A percentile compares a stretch with the other conserved stretches of the same genome.
phyloP scores from a whole-genome alignment of 1,284 basidiomycete genomes.

The Xanthoconium separans region DNA sequence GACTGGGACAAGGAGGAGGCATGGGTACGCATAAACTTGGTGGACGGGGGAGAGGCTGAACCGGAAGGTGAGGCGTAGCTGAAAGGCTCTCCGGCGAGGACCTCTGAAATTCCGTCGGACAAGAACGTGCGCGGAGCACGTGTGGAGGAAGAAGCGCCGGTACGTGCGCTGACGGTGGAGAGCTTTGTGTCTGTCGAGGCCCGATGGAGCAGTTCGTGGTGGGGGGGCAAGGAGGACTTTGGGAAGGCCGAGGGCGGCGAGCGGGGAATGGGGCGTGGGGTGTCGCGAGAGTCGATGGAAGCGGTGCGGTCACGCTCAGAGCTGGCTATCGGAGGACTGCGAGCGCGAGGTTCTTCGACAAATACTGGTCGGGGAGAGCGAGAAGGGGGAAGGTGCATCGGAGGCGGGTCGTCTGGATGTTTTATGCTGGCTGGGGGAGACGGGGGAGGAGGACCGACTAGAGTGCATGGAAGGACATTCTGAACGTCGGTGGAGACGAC shows the following conservation, averaged over 20 bases:
- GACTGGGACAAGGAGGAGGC: conserved; percentile 20
- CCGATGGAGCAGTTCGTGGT: conserved; percentile 31
- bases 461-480: conserved; percentile 2
- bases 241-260: conserved; percentile 25
- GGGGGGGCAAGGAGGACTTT: conserved; percentile 1
- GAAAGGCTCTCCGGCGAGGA: conserved; percentile 13
- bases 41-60: conserved; percentile 13
- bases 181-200: conserved; percentile 51
- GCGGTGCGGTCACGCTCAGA: conserved; percentile 25
- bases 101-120: conserved; percentile 17
- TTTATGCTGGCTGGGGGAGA: conserved; percentile 65
- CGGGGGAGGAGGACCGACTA: conserved; percentile 60
- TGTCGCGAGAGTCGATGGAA: conserved; percentile 28
- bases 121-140: conserved; percentile 19
- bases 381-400: conserved; percentile 1
- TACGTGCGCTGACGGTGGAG: conserved; percentile 32
- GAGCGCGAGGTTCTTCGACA: conserved; percentile 34
- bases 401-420: conserved; percentile 23
- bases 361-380: conserved; percentile 24
- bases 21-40: conserved; percentile 16
- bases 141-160: conserved; percentile 21
- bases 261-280: conserved; percentile 21
- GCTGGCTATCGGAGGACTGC: conserved; percentile 5
- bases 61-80: conserved; percentile 7
- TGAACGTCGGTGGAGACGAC: conserved; percentile 29